Conservation (phyloP, 805 yeast genomes). For the Ogataea nitratoaversa region DNA sequence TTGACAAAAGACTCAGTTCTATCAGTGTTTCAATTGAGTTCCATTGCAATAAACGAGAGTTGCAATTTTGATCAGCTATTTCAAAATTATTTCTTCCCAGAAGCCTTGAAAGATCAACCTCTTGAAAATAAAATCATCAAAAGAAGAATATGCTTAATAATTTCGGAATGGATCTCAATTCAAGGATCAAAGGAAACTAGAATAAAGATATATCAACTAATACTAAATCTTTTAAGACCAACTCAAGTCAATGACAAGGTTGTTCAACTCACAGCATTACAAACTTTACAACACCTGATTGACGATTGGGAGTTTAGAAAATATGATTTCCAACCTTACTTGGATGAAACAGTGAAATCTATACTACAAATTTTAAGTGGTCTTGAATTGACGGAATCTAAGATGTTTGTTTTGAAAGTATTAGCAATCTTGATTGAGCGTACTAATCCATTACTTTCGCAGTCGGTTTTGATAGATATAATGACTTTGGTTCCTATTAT, state of each 20-base stretch:
- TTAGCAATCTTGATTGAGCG: slow-evolving; percentile 59
- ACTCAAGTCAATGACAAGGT: slow-evolving; percentile 61
- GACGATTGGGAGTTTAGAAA: slow-evolving; percentile 88
- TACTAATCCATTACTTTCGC: slow-evolving; percentile 59
- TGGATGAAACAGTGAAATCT: slow-evolving; percentile 47
- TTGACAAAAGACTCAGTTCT: slow-evolving; percentile 74
- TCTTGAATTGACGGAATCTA: slow-evolving; percentile 66
- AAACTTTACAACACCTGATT: slow-evolving; percentile 61
- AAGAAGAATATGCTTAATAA: slow-evolving; percentile 71
- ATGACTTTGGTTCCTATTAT: slow-evolving; percentile 58
- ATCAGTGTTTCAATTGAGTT: slow-evolving; percentile 77
- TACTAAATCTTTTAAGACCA: slow-evolving; percentile 41
- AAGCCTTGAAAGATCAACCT: slow-evolving; percentile 42
- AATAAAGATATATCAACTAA: slow-evolving; percentile 52
- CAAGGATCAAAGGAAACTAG: slow-evolving; percentile 59
- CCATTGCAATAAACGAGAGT: slow-evolving; percentile 57
- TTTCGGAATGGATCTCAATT: slow-evolving; percentile 76
- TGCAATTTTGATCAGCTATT: slow-evolving; percentile 69
- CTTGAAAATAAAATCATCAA: slow-evolving; percentile 59
- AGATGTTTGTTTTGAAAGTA: slow-evolving; percentile 66
- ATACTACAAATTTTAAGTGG: slow-evolving; percentile 46
- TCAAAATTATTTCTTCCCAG: slow-evolving; percentile 61
- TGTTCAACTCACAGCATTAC: slow-evolving; percentile 72
- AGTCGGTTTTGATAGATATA: slow-evolving; percentile 46
- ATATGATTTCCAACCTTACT: slow-evolving; percentile 59